Percentiles rank a stretch among this genome's conserved stretches.
These are phyloP conservation scores for Lecanicillium sp. DNA, from an alignment of 2,329 filamentous ascomycete species.

Conservation along the genomic window DNA sequence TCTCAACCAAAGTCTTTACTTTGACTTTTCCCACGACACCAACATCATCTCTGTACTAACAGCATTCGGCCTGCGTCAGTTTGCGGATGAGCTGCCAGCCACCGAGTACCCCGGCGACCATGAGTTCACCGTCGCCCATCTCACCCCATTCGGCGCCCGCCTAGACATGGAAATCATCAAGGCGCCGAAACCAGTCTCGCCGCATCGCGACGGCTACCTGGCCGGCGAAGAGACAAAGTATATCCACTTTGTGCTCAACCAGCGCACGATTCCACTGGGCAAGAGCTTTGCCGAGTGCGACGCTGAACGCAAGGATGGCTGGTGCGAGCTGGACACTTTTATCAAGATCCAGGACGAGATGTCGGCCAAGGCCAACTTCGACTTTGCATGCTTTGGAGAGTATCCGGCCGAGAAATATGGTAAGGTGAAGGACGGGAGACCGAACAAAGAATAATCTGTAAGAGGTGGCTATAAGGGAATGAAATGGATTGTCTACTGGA, in stretches of 20 bases:
- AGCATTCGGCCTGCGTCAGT: slow-evolving; percentile 66
- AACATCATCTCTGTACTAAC: slow-evolving; percentile 64
- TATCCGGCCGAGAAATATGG: slow-evolving; percentile 27
- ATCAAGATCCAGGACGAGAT: slow-evolving; percentile 53
- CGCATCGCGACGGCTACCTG: slow-evolving; percentile 45
- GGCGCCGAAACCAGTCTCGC: slow-evolving; percentile 53
- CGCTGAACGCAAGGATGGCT: slow-evolving; percentile 56
- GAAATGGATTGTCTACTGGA: no score
- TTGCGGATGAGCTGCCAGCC: slow-evolving; percentile 50
- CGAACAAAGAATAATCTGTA: no score
- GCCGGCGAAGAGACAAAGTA: slow-evolving; percentile 54
- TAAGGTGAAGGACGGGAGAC: slow-evolving; percentile 29
- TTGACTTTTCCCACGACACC: slow-evolving; percentile 74
- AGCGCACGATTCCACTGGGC: slow-evolving; percentile 64
- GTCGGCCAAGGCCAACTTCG: slow-evolving; percentile 50
- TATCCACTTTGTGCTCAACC: slow-evolving; percentile 67
- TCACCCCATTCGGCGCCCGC: slow-evolving; percentile 65
- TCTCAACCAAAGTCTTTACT: slow-evolving; percentile 63
- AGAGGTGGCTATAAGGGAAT: not conserved
- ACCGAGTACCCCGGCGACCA: slow-evolving; percentile 47
- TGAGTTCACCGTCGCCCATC: slow-evolving; percentile 56
- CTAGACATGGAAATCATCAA: slow-evolving; percentile 69
- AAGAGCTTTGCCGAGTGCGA: slow-evolving; percentile 59
- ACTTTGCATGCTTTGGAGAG: slow-evolving; percentile 59
- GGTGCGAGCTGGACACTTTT: slow-evolving; percentile 68